phyloP scores from a whole-genome alignment of 2,329 filamentous ascomycete genomes.

The Claviceps capensis region DNA sequence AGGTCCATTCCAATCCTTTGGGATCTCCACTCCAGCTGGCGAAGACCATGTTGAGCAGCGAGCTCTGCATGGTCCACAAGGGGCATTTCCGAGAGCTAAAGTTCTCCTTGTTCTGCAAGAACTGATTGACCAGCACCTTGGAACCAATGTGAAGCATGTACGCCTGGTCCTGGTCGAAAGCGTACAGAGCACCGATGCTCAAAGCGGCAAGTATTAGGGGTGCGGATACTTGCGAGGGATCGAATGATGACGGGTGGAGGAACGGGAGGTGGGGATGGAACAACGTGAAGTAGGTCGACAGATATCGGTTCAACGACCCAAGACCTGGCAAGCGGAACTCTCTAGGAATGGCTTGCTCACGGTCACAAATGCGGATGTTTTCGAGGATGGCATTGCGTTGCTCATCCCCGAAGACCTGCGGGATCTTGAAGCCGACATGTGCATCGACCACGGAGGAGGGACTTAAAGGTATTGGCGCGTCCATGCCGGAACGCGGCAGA shows the following conservation, averaged over 20 bases:
- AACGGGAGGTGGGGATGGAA: slow-evolving; percentile 97
- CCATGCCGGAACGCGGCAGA: slow-evolving; percentile 52
- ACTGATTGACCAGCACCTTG: slow-evolving; percentile 93
- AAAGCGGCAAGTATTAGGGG: slow-evolving; percentile 78
- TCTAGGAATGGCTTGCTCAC: slow-evolving; percentile 69
- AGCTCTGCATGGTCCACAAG: slow-evolving; percentile 96
- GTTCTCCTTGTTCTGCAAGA: slow-evolving; percentile 95
- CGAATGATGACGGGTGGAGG: slow-evolving; percentile 83
- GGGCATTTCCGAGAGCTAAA: slow-evolving; percentile 97
- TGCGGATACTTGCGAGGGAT: slow-evolving; percentile 64
- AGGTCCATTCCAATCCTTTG: slow-evolving; percentile 96
- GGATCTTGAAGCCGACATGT: slow-evolving; percentile 54
- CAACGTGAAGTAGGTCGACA: slow-evolving; percentile 90
- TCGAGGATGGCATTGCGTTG: slow-evolving; percentile 76
- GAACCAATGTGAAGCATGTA: slow-evolving; percentile 96
- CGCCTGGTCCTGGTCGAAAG: slow-evolving; percentile 92
- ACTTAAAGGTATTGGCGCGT: slow-evolving; percentile 60
- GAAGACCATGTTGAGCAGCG: slow-evolving; percentile 95
- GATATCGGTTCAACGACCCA: slow-evolving; percentile 73
- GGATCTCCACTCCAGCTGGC: slow-evolving; percentile 98
- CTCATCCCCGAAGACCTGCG: slow-evolving; percentile 72
- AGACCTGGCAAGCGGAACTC: slow-evolving; percentile 79
- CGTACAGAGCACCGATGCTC: slow-evolving; percentile 91
- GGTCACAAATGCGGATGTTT: slow-evolving; percentile 70
- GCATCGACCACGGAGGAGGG: slow-evolving; percentile 60